Evolutionary conservation across 2,329 filamentous ascomycete genomes (phyloP), one percentile per base, ranked within the genome.

Genomic region (Fusarium vanettenii): DNA sequence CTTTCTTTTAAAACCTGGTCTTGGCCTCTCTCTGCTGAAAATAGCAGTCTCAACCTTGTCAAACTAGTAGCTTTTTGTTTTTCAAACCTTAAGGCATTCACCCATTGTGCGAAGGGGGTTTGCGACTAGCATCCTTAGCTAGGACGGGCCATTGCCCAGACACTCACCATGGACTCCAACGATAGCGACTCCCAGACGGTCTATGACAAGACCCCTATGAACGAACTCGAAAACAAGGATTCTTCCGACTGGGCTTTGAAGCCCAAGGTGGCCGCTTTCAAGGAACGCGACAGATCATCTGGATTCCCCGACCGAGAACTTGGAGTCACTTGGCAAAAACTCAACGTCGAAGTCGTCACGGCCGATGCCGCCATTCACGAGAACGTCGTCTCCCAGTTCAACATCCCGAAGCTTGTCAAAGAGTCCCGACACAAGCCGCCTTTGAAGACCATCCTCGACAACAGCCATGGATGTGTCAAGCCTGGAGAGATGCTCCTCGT

Each of bases 401-500:
- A 89, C 78, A 81, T 91, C 3, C 84, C 86, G 31, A 85, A 88
- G 39, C 82, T 87, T n/a, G 74, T 88, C 73, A 87, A 85, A 74
- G 90, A 91, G 73, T 84, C 83, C 66, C 85, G 84, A 73, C 85
- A 84, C 50, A 91, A 89, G 75, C 87, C 89, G 0, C 89, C 92
- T 0, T 81, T 92, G 22, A 89, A 89, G 72, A 92, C 91, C 0
- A 91, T 95, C 55, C 82, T 95, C 25, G 87, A 92, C 63, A 86
- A 89, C 75, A 90, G 88, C 67, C 89, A 91, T 79, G 92, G 92
- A 13, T 93, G 91, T 74, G 90, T 94, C 60, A 91, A 92, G 79
- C 92, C 92, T 0, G 93, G 92, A 22, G 92, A 94, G 81, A 93
- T 94, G 92, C 82, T 93, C 1, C 83, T 94, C 1, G 92, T 94